These are phyloP conservation scores for Hibiscus trionum DNA, from an alignment of 345 rosid genomes.

Conservation along the genomic window DNA sequence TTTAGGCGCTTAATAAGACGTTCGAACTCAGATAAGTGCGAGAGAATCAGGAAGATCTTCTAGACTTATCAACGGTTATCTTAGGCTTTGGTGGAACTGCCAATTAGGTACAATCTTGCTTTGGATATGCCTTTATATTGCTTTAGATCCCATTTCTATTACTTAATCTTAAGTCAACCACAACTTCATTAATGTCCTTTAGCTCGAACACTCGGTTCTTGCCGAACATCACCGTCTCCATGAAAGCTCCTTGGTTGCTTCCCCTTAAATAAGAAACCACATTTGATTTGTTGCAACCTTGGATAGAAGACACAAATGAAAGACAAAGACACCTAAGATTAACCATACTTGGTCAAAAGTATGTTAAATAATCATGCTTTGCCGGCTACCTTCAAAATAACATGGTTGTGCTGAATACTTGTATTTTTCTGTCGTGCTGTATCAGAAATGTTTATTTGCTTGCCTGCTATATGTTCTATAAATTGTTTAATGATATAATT, in stretches of 20 bases:
- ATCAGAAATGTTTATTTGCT: background rate
- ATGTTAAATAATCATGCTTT: slow-evolving; percentile 8
- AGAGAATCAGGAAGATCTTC: too few species aligned
- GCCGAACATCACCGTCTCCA: background rate
- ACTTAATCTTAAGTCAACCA: background rate
- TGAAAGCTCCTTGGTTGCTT: background rate
- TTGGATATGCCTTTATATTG: background rate
- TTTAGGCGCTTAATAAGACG: background rate
- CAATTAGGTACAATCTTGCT: background rate
- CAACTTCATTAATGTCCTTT: background rate
- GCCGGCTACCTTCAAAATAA: background rate
- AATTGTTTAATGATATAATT: background rate
- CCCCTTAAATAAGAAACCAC: background rate
- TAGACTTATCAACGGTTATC: too few species aligned
- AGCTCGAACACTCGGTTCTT: background rate
- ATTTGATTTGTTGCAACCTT: slow-evolving; percentile 1
- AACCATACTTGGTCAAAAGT: background rate
- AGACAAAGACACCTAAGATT: slow-evolving; percentile 26
- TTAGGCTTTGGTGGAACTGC: background rate
- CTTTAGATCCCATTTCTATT: background rate
- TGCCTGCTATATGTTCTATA: background rate
- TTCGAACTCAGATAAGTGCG: too few species aligned
- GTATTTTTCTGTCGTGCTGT: background rate
- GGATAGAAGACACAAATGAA: slow-evolving; percentile 17
- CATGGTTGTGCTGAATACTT: background rate